Percentiles rank a stretch among this genome's conserved stretches.
These are phyloP conservation scores for Neofusicoccum laricinum DNA, from an alignment of 2,329 filamentous ascomycete species.

Conservation along the genomic window DNA sequence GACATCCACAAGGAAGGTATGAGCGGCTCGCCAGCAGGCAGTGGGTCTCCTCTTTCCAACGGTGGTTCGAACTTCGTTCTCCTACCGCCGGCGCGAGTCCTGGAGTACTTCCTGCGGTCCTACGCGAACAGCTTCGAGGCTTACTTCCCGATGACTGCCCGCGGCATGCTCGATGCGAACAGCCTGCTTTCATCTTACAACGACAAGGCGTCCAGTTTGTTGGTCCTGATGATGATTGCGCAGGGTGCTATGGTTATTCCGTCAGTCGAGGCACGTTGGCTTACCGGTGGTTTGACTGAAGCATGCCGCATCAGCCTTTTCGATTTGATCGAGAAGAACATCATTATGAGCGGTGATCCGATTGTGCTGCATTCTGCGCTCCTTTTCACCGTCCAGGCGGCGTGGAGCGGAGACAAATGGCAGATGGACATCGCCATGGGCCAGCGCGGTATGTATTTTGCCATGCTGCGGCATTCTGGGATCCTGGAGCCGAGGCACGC, in stretches of 20 bases:
- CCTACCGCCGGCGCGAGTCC: constrained; percentile 62
- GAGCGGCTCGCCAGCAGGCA: constrained; percentile 38
- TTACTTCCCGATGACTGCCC: constrained; percentile 62
- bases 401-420: constrained; percentile 75
- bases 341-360: constrained; percentile 64
- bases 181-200: constrained; percentile 61
- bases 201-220: constrained; percentile 62
- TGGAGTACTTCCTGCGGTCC: constrained; percentile 65
- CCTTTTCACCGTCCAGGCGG: constrained; percentile 65
- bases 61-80: constrained; percentile 62
- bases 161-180: constrained; percentile 63
- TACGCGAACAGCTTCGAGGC: constrained; percentile 65
- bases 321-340: constrained; percentile 69
- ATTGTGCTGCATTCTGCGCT: constrained; percentile 64
- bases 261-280: constrained; percentile 61
- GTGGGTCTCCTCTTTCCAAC: constrained; percentile 46
- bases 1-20: constrained; percentile 61
- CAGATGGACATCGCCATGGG: constrained; percentile 76
- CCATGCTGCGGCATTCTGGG: constrained; percentile 69
- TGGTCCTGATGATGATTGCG: constrained; percentile 70
- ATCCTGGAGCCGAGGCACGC: constrained; percentile 57
- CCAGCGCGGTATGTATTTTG: constrained; percentile 69
- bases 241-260: constrained; percentile 67
- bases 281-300: constrained; percentile 66
- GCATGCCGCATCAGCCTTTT: constrained; percentile 71